Evolutionary conservation across 208 protist genomes (phyloP).

Genomic region (Leishmania tropica): DNA sequence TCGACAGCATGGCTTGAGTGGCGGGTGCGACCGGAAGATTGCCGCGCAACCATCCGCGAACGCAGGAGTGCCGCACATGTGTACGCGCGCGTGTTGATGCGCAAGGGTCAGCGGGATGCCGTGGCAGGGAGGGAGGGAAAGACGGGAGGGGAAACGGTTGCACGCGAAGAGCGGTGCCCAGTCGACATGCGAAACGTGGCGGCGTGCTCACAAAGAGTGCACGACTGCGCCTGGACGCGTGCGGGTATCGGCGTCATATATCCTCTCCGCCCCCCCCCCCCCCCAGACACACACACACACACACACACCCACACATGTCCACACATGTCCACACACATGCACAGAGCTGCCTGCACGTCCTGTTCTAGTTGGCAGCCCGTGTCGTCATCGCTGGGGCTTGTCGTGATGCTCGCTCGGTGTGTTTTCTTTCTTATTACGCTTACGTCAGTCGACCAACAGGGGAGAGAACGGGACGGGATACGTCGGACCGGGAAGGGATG

Average conservation of each 20-base stretch:
- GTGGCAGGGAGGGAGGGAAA: not conserved
- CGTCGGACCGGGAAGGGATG: too few relatives aligned
- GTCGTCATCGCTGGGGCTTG: too few relatives aligned
- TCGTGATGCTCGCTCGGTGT: not conserved
- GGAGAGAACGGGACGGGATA: not conserved
- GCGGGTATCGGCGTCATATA: not conserved
- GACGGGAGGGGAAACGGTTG: not conserved
- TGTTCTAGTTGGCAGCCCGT: too few relatives aligned
- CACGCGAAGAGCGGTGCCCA: not conserved
- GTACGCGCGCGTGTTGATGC: too few relatives aligned
- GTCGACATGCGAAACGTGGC: not conserved
- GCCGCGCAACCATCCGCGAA: not conserved
- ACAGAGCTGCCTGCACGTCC: not conserved
- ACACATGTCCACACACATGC: not conserved
- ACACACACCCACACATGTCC: too few relatives aligned
- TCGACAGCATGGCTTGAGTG: not conserved
- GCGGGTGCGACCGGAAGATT: not conserved
- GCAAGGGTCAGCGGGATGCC: too few relatives aligned
- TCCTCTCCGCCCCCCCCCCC: too few relatives aligned
- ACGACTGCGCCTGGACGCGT: not conserved
- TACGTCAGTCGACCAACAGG: not conserved
- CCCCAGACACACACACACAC: not conserved
- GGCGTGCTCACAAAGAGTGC: not conserved
- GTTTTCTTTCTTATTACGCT: not conserved
- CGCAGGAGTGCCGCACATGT: not conserved